Evolutionary conservation across 2,329 filamentous ascomycete genomes (phyloP), one percentile per base, ranked within the genome.

Genomic region (Sodiomyces alkalinus): DNA sequence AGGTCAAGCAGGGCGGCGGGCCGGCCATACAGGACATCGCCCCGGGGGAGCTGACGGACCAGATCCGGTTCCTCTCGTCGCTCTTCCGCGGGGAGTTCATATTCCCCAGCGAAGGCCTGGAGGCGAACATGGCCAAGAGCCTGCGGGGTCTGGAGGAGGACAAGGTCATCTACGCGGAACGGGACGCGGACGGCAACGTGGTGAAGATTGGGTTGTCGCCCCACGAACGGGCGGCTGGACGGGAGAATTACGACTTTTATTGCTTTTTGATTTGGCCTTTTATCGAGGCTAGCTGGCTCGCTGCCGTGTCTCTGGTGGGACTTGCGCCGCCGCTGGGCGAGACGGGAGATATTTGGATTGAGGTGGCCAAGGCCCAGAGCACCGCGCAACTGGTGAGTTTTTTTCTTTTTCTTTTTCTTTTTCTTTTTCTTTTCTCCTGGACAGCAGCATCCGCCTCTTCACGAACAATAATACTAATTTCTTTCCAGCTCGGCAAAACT

Each of bases 201-300:
- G 58, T 60, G 1, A 71, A 60, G 31, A 59, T 94, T 20, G 82
- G 83, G 4, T 61, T 98, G 6, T 77, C 80, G 12, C 70, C 80
- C 5, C 56, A 67, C 3, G 90, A 98, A 51, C 68, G 86, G 12
- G 62, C 67, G 17, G 74, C 68, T 6, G 90, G 90, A 2, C 64
- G 87, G 20, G 90, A 98, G 52, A 96, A 94, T 44, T 98, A 80
- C 44, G 90, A 98, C 47, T 98, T 98, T 53, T 96, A 96, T 56
- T 96, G 87, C 56, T 98, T 96, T 62, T 58, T 98, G 13, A 83
- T 98, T 37, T 98, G 90, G 90, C 90, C 90, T 0, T 98, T 98
- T 41, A 86, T 96, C 39, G 90, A 98, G 52, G 80, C 86, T 0
- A 78, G 71, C 29, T 98, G 90, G 90, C 67, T 98, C 2, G 86